Evolutionary conservation across 2,329 filamentous ascomycete species (phyloP), one percentile per base, ranked within the genome.

Genomic region (Orbilia quercus): DNA sequence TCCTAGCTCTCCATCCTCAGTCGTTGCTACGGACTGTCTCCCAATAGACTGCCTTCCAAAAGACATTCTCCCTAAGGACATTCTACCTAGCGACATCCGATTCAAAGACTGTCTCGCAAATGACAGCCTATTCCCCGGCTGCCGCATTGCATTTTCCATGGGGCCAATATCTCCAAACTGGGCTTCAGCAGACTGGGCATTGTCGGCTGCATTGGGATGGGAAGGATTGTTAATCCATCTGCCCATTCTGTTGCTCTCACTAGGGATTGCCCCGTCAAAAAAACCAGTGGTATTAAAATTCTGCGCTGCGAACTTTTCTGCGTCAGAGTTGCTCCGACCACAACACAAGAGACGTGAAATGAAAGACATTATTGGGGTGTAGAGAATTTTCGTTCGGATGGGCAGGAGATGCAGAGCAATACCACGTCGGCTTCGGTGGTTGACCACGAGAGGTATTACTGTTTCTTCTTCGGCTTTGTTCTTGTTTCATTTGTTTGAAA

Each of bases 401-500:
- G 66, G 20, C 57, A 63, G 12, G 57, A 71, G 7, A 57, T 57
- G 16, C 57, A 63, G 11, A 71, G 55, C 7, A 71, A 22, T 9
- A 57, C 66, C 2, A 58, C 51, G n/a, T 71, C 66, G 12, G n/a
- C 28, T 53, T 63, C 44, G 31, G 63, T 63, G 5, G 63, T 9
- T 5, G 57, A 71, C 57, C 66, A 1, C 58, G 48, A 4, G 66
- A 63, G n/a, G n/a, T n/a, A n/a, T n/a, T n/a, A n/a, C n/a, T n/a
- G n/a, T n/a, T n/a, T n/a, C n/a, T n/a, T n/a, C n/a, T n/a, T n/a
- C n/a, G n/a, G n/a, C n/a, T n/a, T n/a, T n/a, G n/a, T n/a, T n/a
- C n/a, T n/a, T n/a, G n/a, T n/a, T n/a, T n/a, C n/a, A n/a, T n/a
- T n/a, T n/a, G n/a, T n/a, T n/a, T n/a, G n/a, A n/a, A n/a, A n/a